Percentiles rank a stretch among this genome's conserved stretches.
Conservation (phyloP, 225 moss, liverwort and hornwort genomes). For the Straminergon stramineum region DNA sequence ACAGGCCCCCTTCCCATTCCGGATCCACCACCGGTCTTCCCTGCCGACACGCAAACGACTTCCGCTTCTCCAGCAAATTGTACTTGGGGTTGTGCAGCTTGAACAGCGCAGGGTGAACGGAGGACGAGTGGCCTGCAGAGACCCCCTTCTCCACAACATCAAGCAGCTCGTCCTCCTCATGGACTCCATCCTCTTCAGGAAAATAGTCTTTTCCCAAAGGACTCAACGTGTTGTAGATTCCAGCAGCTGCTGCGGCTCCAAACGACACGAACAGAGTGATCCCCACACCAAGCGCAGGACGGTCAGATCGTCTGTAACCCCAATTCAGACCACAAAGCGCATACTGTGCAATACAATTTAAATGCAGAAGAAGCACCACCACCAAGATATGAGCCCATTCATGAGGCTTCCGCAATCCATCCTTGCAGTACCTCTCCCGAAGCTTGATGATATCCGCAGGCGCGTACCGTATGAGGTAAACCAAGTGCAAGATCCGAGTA, state of each 20-base stretch:
- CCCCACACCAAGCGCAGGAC: constrained; percentile 74
- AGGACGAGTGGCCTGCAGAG: background rate
- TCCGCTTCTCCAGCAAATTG: constrained; percentile 62
- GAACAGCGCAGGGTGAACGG: constrained; percentile 24
- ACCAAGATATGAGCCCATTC: constrained; percentile 88
- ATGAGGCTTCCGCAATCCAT: constrained; percentile 72
- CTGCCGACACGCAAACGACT: constrained; percentile 63
- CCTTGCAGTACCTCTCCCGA: constrained; percentile 60
- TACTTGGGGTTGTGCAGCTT: constrained; percentile 37
- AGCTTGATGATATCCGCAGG: constrained; percentile 61
- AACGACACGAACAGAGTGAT: constrained; percentile 52
- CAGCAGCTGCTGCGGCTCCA: constrained; percentile 70
- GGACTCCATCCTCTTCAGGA: background rate
- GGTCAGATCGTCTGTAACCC: constrained; percentile 68
- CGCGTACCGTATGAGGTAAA: constrained; percentile 57
- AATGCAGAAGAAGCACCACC: constrained; percentile 67
- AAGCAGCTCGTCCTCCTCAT: constrained; percentile 5
- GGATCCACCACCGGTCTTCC: constrained; percentile 50
- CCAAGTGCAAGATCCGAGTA: constrained; percentile 43
- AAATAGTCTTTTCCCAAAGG: constrained; percentile 76
- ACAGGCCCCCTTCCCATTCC: constrained; percentile 76
- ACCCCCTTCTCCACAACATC: constrained; percentile 9
- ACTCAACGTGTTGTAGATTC: constrained; percentile 65
- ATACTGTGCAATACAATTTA: constrained; percentile 87
- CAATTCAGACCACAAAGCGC: constrained; percentile 76